Evolutionary conservation across 2,329 filamentous ascomycete species (phyloP), one percentile per base, ranked within the genome.

Genomic region (Aspergillus hortae): DNA sequence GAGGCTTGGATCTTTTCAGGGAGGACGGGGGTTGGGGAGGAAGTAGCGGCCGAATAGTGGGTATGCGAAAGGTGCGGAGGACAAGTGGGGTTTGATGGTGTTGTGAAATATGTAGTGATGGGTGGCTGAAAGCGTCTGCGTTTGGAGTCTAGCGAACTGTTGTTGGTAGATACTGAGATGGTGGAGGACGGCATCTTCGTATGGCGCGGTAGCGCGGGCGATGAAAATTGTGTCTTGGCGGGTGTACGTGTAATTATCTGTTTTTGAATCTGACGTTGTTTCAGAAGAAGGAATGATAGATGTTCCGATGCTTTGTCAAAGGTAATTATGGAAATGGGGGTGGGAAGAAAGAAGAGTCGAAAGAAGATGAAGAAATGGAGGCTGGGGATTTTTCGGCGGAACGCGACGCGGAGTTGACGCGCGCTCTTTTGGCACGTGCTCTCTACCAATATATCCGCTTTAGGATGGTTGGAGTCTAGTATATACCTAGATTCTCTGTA

Each of bases 1-100:
- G 88, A 88, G 33, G 91, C 81, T 71, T 96, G 90, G 30, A 95
- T 79, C 6, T 78, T 78, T 21, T 79, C 71, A 1, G 89, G 85
- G 12, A 92, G 77, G 4, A 69, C 62, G 3, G 84, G 82, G 14
- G 76, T 72, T 9, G 60, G 68, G 50, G 67, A 73, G 60, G 61
- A 61, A 27, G 72, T 74, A 44, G 67, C 54, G 25, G 71, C 61
- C 44, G 73, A 64, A 59, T 74, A 74, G 60, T 74, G 73, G 58
- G 65, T 67, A 56, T 70, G 67, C 6, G 70, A 74, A 11, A 66
- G 58, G 56, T 58, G 51, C 48, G 41, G 56, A 44, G 55, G 7
- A 14, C 58, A 48, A 40, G 53, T 42, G n/a, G 55, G 44, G 14
- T 36, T 27, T 15, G 27, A 21, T 35, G n/a, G 35, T 23, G 59